These are phyloP conservation scores for Cytospora chrysosperma DNA, from an alignment of 2,329 filamentous ascomycete species.

Conservation along the genomic window DNA sequence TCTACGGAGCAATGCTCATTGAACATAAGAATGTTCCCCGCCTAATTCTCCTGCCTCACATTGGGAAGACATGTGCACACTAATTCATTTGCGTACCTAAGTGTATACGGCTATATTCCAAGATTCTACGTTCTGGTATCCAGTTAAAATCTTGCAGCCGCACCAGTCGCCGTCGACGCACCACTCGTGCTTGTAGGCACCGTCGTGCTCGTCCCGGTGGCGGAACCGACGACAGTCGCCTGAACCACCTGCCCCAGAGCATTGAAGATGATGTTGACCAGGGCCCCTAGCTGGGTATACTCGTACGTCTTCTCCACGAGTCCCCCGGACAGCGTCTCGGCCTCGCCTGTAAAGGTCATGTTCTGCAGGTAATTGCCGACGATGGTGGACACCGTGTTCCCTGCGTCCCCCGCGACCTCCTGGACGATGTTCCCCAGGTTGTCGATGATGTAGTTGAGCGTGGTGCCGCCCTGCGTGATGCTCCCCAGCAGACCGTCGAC, in stretches of 20 bases:
- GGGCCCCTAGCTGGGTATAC: conserved; percentile 47
- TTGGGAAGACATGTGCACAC: neutral
- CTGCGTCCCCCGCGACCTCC: conserved; percentile 50
- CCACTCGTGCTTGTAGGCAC: conserved; percentile 9
- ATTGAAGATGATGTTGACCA: conserved; percentile 58
- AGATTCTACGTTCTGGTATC: neutral
- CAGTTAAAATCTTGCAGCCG: neutral
- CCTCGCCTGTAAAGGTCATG: conserved; percentile 51
- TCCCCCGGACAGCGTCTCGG: conserved; percentile 36
- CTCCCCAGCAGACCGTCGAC: conserved; percentile 59
- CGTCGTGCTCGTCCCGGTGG: neutral
- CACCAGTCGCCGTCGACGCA: conserved; percentile 12
- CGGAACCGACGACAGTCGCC: conserved; percentile 38
- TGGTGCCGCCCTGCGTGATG: conserved; percentile 55
- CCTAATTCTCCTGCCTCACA: too few relatives aligned
- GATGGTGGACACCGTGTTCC: conserved; percentile 47
- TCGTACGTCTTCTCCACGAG: conserved; percentile 51
- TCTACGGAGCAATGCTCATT: neutral
- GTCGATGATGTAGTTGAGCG: conserved; percentile 56
- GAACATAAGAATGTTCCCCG: too few relatives aligned
- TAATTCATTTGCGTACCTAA: neutral
- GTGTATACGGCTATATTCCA: neutral
- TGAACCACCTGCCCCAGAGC: conserved; percentile 54
- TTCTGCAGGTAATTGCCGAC: conserved; percentile 58
- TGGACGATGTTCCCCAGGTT: conserved; percentile 64